Evolutionary conservation across 164 flowering plant genomes (phyloP), one percentile per base, ranked within the genome.

Genomic region (Malania oleifera): DNA sequence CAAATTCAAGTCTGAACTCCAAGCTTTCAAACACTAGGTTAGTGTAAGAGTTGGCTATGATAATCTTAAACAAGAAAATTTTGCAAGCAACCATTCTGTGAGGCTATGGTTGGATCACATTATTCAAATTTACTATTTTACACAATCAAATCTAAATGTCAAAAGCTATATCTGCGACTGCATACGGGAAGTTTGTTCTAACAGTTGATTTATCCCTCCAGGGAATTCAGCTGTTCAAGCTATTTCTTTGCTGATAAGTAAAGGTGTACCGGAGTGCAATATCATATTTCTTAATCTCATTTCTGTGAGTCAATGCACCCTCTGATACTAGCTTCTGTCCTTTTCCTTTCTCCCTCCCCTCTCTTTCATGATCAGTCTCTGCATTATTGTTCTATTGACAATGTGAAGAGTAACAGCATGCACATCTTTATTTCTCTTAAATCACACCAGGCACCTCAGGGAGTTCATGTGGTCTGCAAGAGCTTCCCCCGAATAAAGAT

Each of bases 201-300:
- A 9, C 20, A 39, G 25, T 23, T 26, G 9, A 28, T 53, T 40
- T 35, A 31, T 67, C 59, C 65, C 25, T 60, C 10, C 82, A 92
- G 98, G 98, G 22, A 93, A 93, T 67, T 93, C 97, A 1, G 98
- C 98, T 37, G 92, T 84, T 52, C 84, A 93, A 71, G 98, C 98
- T 35, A 88, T 93, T 64, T 79, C 84, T 19, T 72, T 93, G 59
- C 89, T 93, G 7, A 71, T 90, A 63, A 67, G 65, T 70, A 93
- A 90, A 69, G 98, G 98, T 31, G 98, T 93, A 2, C 96, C 98
- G 12, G 98, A 92, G 73, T 65, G 80, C 62, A 82, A 92, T 72
- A 89, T 92, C 70, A 87, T 92, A 73, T 92, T 92, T 78, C 95
- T 92, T 38, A 92, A 92, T 76, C 93, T 92, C 61, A 92, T 92